Evolutionary conservation across 225 moss, liverwort and hornwort genomes (phyloP), one percentile per base, ranked within the genome.

Genomic region (Anthoceros angustus): DNA sequence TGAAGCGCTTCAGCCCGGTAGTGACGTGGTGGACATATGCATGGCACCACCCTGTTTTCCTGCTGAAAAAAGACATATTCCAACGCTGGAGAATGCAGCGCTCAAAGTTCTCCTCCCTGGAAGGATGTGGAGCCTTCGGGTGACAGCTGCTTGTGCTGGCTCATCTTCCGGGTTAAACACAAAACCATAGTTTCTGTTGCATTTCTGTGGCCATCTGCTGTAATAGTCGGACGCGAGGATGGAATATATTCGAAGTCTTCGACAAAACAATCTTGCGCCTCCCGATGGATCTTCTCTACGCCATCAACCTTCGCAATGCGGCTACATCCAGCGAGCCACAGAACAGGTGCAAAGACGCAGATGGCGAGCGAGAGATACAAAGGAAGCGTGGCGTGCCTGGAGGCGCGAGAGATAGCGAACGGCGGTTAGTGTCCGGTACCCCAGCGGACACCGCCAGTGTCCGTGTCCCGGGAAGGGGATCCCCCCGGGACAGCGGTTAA

Each of bases 11-110:
- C n/a, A 55, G 18, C 55, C 55, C 55, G n/a, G 55, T 55, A 23
- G 55, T 55, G n/a, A 55, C 55, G 55, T 55, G 55, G n/a, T 55
- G 55, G 55, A 55, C 55, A 55, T 55, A 55, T 18, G 55, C 55
- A 15, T 55, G 55, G 55, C 55, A 55, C 55, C 55, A 55, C 0
- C 55, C 55, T 20, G 55, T 18, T 55, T 55, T 55, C 55, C 55
- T 55, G 5, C 4, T 55, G 55, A 55, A 55, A 55, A 55, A 55
- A 55, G 55, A 55, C 55, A 55, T 55, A 55, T 9, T 55, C n/a
- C 16, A 11, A 46, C 45, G 45, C 45, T 32, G 16, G 0, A 46
- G 45, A 16, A 4, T 3, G 55, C 55, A 55, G 16, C 55, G 7
- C 16, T 55, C 55, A 55, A 55, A 55, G 23, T 20, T 18, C 8